Evolutionary conservation across 2,329 filamentous ascomycete species (phyloP).

Genomic region (Claviceps maximensis): DNA sequence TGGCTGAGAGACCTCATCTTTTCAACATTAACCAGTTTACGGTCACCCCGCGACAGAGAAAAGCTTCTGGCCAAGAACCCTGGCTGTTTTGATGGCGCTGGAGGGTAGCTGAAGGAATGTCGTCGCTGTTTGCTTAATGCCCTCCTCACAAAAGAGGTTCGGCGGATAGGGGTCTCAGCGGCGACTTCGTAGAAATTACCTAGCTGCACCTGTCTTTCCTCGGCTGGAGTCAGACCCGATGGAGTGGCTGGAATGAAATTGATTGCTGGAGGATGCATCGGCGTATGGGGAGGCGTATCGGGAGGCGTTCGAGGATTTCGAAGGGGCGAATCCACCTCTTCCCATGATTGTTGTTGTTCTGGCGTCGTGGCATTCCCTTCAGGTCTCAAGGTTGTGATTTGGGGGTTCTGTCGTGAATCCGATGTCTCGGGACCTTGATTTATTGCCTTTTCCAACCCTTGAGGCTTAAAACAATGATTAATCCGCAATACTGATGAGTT

Average conservation of each 20-base stretch:
- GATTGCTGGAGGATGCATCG: conserved; percentile 28
- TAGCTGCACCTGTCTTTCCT: conserved; percentile 37
- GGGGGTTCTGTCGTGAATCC: conserved; percentile 18
- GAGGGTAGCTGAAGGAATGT: conserved; percentile 28
- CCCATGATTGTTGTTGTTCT: conserved; percentile 32
- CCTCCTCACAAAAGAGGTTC: conserved; percentile 38
- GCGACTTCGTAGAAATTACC: conserved; percentile 41
- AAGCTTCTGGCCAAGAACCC: conserved; percentile 36
- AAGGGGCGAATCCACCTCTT: conserved; percentile 47
- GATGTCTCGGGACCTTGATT: conserved; percentile 12
- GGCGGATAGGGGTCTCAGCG: conserved; percentile 30
- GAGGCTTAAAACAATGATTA: conserved; percentile 38
- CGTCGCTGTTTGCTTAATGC: conserved; percentile 37
- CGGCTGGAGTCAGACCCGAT: conserved; percentile 41
- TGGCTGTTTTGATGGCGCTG: conserved; percentile 24
- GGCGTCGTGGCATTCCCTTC: conserved; percentile 34
- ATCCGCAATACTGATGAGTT: conserved; percentile 51
- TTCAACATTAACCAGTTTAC: conserved; percentile 17
- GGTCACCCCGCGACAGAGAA: conserved; percentile 35
- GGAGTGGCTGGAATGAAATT: conserved; percentile 52
- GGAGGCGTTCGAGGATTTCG: conserved; percentile 49
- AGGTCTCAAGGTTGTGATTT: conserved; percentile 25
- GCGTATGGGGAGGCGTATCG: conserved; percentile 42
- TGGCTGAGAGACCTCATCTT: conserved; percentile 14
- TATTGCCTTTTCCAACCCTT: conserved; percentile 28